phyloP scores from a whole-genome alignment of 1,284 basidiomycete species.

The Mycosarcoma mackinlayi region DNA sequence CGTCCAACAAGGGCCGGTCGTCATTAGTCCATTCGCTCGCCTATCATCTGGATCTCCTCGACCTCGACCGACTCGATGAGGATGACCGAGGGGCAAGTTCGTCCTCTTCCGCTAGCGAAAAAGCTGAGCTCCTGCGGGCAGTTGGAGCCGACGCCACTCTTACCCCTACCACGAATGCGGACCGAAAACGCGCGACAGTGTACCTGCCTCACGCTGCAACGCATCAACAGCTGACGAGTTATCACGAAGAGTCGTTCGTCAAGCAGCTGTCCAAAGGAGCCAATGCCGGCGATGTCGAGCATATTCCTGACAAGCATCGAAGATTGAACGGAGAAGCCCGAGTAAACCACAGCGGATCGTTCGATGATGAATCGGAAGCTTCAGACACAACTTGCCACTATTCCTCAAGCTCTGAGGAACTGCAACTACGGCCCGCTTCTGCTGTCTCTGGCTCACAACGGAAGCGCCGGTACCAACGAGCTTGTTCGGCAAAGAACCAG shows the following conservation, averaged over 20 bases:
- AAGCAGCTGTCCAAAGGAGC: constrained; percentile 18
- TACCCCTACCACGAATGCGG: not conserved
- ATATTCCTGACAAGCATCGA: constrained; percentile 5
- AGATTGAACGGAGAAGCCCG: constrained; percentile 1
- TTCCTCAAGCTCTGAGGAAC: constrained; percentile 4
- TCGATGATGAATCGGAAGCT: constrained; percentile 1
- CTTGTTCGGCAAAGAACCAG: constrained; percentile 43
- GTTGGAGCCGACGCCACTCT: not conserved
- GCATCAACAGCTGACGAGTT: constrained; percentile 25
- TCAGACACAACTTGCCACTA: constrained; percentile 3
- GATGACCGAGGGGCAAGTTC: not conserved
- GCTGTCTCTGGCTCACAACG: constrained; percentile 9
- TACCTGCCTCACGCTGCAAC: constrained; percentile 15
- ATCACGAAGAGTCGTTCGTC: constrained; percentile 31
- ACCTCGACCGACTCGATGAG: constrained; percentile 16
- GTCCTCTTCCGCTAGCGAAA: not conserved
- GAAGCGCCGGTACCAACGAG: constrained; percentile 21
- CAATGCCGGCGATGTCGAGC: constrained; percentile 4
- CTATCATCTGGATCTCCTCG: constrained; percentile 50
- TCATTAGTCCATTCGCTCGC: constrained; percentile 79
- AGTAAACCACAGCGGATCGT: not conserved
- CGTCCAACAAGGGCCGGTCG: constrained; percentile 84
- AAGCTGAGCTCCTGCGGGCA: not conserved
- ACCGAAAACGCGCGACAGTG: constrained; percentile 13
- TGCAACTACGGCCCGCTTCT: constrained; percentile 16